Evolutionary conservation across 106 monocot genomes (phyloP), one percentile per base, ranked within the genome.

Genomic region (Allium cepa): DNA sequence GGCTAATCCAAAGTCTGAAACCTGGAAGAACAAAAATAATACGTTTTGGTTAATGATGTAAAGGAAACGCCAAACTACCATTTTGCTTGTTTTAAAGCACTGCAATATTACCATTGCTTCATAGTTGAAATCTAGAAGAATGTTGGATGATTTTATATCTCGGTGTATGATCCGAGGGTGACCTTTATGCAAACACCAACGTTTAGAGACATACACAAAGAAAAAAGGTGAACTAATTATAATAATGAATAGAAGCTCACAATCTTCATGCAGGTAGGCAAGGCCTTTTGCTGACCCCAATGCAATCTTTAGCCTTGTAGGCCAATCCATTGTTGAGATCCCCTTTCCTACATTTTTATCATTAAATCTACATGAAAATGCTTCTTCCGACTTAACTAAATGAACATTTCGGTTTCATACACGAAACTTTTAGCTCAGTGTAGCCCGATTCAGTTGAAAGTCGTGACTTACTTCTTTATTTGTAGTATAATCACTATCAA

Each of bases 161-260:
- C 94, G 90, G 59, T 94, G 94, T 17, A 94, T 94, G 8, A 94
- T 94, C 15, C 83, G 80, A 50, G 94, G 94, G 53, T 94, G 90
- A 48, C 94, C 94, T 94, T 75, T 73, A 67, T 46, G 50, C 1
- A 36, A 50, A 75, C 28, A 49, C 2, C 48, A 26, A 49, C 22
- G 9, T 15, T 47, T 4, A 12, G 14, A 26, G 27, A 59, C 64
- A 49, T 2, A 1, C 26, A 26, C 45, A 18, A 36, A 17, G 46
- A 66, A 36, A 36, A 36, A 1, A 36, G 5, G 36, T 3, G 36
- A 36, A 36, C 36, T 36, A 36, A 36, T 5, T 36, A 36, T 5
- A 36, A 36, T 36, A 36, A 36, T 36, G 15, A 57, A 17, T 28
- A 18, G 3, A 7, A 18, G 14, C 28, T 85, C 48, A 94, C 94